Percentiles rank a stretch among this genome's conserved stretches.
Conservation (phyloP, 2,329 filamentous ascomycete genomes). For the Byssochlamys sp. region DNA sequence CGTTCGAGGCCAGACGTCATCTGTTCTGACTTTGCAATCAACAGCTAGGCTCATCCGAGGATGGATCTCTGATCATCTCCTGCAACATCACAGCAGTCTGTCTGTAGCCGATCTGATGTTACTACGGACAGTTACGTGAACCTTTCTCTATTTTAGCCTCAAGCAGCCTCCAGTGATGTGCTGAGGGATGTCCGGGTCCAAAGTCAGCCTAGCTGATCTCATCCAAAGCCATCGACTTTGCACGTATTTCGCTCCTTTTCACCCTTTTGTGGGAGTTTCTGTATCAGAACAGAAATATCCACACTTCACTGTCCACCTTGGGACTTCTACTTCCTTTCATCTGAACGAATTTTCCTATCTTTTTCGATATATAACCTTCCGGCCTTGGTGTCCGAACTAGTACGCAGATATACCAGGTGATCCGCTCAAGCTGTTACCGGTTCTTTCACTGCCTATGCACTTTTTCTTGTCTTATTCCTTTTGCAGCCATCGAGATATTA, state of each 20-base stretch:
- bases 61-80: too few relatives aligned
- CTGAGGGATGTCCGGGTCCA: background rate
- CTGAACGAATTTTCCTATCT: background rate
- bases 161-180: background rate
- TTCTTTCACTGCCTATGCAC: background rate
- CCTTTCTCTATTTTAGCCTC: background rate
- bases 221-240: background rate
- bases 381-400: background rate
- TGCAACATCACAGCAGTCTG: background rate
- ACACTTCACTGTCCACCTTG: background rate
- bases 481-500: background rate
- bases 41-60: background rate
- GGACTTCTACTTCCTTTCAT: background rate
- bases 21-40: background rate
- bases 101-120: too few relatives aligned
- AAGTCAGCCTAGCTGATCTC: background rate
- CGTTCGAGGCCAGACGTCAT: background rate
- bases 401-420: background rate
- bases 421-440: background rate
- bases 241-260: background rate
- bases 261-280: background rate
- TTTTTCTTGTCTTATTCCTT: background rate
- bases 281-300: background rate
- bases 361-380: background rate
- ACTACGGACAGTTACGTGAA: background rate